These are phyloP conservation scores for Podospora comata DNA, from an alignment of 495 filamentous ascomycete genomes.

Conservation along the genomic window DNA sequence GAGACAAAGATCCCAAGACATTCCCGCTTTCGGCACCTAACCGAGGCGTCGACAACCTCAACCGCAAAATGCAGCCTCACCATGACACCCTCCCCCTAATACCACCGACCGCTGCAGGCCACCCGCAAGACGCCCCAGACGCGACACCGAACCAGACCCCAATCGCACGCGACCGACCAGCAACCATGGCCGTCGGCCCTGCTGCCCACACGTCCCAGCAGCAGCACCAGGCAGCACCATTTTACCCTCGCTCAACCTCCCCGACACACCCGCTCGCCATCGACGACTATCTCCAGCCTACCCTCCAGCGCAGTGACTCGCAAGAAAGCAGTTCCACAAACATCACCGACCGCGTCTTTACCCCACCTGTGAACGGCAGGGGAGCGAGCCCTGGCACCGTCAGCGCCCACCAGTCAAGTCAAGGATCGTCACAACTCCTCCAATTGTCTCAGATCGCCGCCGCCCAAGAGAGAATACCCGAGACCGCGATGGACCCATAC, in stretches of 20 bases:
- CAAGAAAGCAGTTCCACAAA: constrained; percentile 43
- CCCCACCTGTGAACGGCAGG: constrained; percentile 46
- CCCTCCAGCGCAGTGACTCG: constrained; percentile 41
- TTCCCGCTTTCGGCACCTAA: constrained; percentile 20
- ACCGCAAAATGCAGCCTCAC: constrained; percentile 16
- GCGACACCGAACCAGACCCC: constrained; percentile 9
- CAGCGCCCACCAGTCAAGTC: constrained; percentile 40
- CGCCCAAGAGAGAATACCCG: constrained; percentile 45
- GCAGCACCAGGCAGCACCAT: constrained; percentile 4
- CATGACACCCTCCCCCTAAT: constrained; percentile 14
- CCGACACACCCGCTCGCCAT: constrained; percentile 2
- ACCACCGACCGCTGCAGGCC: constrained; percentile 9
- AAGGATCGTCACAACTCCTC: constrained; percentile 46
- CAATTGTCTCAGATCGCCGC: constrained; percentile 55
- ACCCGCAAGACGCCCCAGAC: constrained; percentile 24
- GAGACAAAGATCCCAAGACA: constrained; percentile 27
- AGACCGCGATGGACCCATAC: constrained; percentile 24
- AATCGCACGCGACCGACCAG: constrained; percentile 22
- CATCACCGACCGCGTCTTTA: constrained; percentile 45
- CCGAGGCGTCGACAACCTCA: constrained; percentile 10
- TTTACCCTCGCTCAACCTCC: constrained; percentile 9
- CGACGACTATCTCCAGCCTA: constrained; percentile 18
- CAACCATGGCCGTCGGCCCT: neutral
- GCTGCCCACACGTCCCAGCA: constrained; percentile 12
- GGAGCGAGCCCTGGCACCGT: constrained; percentile 36